Conservation (phyloP, 257 asterid genomes). For the Rauvolfia tetraphylla region DNA sequence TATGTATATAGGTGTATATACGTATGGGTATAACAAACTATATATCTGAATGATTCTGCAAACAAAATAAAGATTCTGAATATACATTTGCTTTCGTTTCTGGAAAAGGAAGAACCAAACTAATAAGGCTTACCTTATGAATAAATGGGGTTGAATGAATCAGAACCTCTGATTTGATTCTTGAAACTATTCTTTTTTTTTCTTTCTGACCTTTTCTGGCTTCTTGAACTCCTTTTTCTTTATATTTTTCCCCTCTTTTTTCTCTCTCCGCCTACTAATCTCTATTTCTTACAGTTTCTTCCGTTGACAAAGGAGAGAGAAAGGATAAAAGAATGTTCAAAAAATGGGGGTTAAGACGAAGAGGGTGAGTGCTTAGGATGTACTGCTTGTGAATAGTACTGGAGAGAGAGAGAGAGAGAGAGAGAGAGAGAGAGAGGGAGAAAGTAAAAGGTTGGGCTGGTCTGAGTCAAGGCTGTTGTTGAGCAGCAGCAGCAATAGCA, state of each 20-base stretch:
- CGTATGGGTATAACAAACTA: background rate
- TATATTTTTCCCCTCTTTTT: constrained; percentile 10
- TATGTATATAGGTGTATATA: constrained; percentile 8
- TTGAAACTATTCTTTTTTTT: background rate
- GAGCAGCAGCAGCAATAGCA: constrained; percentile 7
- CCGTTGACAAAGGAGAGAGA: constrained; percentile 49
- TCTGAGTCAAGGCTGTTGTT: constrained; percentile 20
- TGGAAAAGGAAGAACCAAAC: background rate
- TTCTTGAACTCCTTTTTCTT: constrained; percentile 1
- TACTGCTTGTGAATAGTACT: background rate
- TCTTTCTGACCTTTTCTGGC: background rate
- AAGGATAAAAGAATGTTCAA: background rate
- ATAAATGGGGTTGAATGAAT: constrained; percentile 25
- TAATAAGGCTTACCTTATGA: constrained; percentile 32
- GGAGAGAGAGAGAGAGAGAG: background rate
- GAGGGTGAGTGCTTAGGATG: constrained; percentile 1
- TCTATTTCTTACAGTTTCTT: constrained; percentile 32
- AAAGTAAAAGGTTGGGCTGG: constrained; percentile 10
- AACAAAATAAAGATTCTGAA: constrained; percentile 19
- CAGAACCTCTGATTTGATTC: constrained; percentile 38
- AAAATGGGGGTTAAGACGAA: constrained; percentile 27
- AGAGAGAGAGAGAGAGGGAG: constrained; percentile 5
- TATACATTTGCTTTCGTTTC: constrained; percentile 27
- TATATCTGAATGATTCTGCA: background rate
- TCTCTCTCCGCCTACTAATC: constrained; percentile 24